Percentiles rank a stretch among this genome's conserved stretches.
Conservation (phyloP, 163 green algal genomes). For the Scenedesmus sp. region DNA sequence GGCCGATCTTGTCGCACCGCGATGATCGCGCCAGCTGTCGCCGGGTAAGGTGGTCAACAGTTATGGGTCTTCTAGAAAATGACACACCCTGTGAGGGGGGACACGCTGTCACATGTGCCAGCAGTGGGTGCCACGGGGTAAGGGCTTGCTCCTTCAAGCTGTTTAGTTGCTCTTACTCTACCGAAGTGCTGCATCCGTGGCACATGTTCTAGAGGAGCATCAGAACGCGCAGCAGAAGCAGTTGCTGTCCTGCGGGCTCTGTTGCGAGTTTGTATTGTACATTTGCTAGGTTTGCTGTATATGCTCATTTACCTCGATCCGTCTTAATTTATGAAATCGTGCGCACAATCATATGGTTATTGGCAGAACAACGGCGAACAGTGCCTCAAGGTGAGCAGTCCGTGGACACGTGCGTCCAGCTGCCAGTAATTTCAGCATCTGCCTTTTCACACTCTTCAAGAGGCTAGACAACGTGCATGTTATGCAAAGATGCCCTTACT, state of each 20-base stretch:
- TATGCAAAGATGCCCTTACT: too few species aligned
- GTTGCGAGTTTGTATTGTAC: background rate
- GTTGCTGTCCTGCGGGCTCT: background rate
- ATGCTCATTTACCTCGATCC: too few species aligned
- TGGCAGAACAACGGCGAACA: too few species aligned
- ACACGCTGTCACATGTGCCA: constrained; percentile 5
- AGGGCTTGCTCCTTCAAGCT: background rate
- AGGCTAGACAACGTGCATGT: too few species aligned
- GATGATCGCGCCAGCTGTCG: background rate
- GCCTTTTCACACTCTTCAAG: too few species aligned
- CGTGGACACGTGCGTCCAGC: too few species aligned
- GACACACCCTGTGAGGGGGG: background rate
- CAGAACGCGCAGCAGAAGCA: background rate
- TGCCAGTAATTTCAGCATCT: too few species aligned
- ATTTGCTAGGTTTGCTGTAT: too few species aligned
- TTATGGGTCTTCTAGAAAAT: background rate
- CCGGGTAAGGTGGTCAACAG: background rate
- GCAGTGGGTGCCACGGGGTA: background rate
- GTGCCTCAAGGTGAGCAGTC: too few species aligned
- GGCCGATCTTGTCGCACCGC: background rate
- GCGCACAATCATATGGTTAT: too few species aligned
- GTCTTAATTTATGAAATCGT: too few species aligned
- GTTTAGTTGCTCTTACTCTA: background rate
- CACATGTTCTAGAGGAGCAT: background rate
- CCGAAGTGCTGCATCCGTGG: background rate